Percentiles rank a stretch among this genome's conserved stretches.
phyloP scores from a whole-genome alignment of 331 rosid genomes.

The Prunus yedoensis region DNA sequence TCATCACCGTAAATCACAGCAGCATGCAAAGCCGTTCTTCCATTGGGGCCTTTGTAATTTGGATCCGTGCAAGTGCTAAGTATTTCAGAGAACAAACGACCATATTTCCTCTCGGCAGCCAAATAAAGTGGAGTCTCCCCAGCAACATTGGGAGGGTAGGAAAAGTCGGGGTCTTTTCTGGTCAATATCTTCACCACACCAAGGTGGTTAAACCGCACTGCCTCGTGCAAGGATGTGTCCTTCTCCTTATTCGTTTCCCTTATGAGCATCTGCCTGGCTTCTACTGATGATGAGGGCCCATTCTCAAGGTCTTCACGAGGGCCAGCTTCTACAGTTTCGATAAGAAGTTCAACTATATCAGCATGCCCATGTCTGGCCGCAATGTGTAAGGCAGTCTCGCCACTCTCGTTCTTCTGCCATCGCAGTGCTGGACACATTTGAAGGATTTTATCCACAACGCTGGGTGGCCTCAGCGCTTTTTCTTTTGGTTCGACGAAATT shows the following conservation, averaged over 20 bases:
- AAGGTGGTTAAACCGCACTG: background rate
- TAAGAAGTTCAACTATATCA: too few species aligned
- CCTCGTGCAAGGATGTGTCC: conserved; percentile 17
- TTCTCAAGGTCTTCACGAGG: too few species aligned
- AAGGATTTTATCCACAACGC: background rate
- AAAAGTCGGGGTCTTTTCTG: too few species aligned
- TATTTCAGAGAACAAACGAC: accelerated
- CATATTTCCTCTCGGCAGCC: background rate
- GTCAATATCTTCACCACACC: background rate
- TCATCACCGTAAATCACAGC: background rate
- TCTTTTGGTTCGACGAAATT: background rate
- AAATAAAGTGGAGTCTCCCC: conserved; percentile 19
- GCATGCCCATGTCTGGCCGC: too few species aligned
- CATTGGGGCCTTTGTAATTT: background rate
- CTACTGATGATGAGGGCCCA: too few species aligned
- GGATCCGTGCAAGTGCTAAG: background rate
- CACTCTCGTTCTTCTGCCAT: background rate
- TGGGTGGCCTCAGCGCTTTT: too few species aligned
- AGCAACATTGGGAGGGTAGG: background rate
- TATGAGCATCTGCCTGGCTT: background rate
- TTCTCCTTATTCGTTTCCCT: background rate
- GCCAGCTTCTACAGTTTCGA: too few species aligned
- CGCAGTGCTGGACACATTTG: background rate
- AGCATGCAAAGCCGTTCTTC: background rate
- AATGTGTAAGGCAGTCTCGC: conserved; percentile 8